phyloP scores from a whole-genome alignment of 2,329 filamentous ascomycete genomes.

The Aplosporella prunicola region DNA sequence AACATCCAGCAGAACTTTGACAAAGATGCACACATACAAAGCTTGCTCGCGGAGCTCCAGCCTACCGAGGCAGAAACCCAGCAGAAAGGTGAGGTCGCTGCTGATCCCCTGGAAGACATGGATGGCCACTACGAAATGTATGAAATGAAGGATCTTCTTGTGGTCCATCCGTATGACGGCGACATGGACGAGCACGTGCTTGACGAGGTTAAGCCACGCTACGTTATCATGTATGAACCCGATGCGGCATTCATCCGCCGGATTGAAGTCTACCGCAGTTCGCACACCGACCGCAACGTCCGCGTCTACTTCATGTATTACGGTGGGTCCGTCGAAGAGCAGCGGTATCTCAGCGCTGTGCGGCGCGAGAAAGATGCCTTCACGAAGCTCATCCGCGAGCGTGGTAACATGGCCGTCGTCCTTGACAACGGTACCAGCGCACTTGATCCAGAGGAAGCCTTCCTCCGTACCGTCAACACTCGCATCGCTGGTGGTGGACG shows the following conservation, averaged over 20 bases:
- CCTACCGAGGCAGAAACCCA: conserved; percentile 67
- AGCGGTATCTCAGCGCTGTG: conserved; percentile 80
- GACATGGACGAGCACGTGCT: conserved; percentile 95
- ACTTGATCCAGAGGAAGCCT: conserved; percentile 82
- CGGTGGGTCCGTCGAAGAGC: conserved; percentile 86
- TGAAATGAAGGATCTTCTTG: conserved; percentile 78
- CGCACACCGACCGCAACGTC: conserved; percentile 79
- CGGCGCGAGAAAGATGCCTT: conserved; percentile 96
- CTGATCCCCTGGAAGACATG: conserved; percentile 80
- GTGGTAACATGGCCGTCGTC: conserved; percentile 83
- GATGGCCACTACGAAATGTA: conserved; percentile 87
- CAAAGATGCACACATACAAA: conserved; percentile 70
- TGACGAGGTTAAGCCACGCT: conserved; percentile 84
- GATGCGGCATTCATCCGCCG: conserved; percentile 88
- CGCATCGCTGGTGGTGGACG: conserved; percentile 89
- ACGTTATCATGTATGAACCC: conserved; percentile 98
- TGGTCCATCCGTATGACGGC: conserved; percentile 88
- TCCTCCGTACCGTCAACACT: conserved; percentile 91
- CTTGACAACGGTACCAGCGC: conserved; percentile 62
- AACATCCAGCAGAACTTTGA: conserved; percentile 59
- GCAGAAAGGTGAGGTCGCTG: conserved; percentile 65
- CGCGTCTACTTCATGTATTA: conserved; percentile 97
- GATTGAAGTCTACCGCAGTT: conserved; percentile 92
- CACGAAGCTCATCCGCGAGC: conserved; percentile 87
- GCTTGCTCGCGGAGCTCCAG: conserved; percentile 71